A percentile compares a stretch with the other conserved stretches of the same genome.
Evolutionary conservation across 2,329 filamentous ascomycete species (phyloP).

Genomic region (Alternaria panax): DNA sequence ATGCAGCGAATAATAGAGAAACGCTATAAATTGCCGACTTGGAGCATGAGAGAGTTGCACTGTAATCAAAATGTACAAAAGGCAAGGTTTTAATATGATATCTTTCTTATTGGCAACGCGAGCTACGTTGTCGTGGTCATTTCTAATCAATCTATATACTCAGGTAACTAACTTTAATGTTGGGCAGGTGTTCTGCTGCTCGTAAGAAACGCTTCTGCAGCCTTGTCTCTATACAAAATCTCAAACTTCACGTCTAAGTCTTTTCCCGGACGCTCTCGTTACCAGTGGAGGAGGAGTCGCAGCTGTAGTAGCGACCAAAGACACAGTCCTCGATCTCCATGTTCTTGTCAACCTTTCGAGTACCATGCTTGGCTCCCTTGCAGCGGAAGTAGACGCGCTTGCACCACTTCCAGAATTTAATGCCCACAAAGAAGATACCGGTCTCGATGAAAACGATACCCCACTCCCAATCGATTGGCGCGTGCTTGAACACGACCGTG

Average conservation of each 20-base stretch:
- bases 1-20: neutral
- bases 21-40: neutral
- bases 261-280: slow-evolving; percentile 7
- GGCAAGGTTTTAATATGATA: neutral
- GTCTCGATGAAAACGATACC: slow-evolving; percentile 69
- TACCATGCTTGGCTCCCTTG: slow-evolving; percentile 19
- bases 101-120: neutral
- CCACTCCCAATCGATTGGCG: slow-evolving; percentile 73
- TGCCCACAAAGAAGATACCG: slow-evolving; percentile 68
- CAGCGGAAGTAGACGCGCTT: slow-evolving; percentile 61
- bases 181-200: neutral
- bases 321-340: slow-evolving; percentile 29
- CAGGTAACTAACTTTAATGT: slow-evolving; percentile 4
- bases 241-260: neutral
- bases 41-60: neutral
- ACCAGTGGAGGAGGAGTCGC: neutral
- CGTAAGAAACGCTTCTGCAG: neutral
- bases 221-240: neutral
- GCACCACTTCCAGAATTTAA: slow-evolving; percentile 71
- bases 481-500: slow-evolving; percentile 70
- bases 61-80: neutral
- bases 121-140: neutral
- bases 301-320: slow-evolving; percentile 27
- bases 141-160: slow-evolving; percentile 1
- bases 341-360: slow-evolving; percentile 18